phyloP scores from a whole-genome alignment of 116 monocot genomes.

The Zostera marina region DNA sequence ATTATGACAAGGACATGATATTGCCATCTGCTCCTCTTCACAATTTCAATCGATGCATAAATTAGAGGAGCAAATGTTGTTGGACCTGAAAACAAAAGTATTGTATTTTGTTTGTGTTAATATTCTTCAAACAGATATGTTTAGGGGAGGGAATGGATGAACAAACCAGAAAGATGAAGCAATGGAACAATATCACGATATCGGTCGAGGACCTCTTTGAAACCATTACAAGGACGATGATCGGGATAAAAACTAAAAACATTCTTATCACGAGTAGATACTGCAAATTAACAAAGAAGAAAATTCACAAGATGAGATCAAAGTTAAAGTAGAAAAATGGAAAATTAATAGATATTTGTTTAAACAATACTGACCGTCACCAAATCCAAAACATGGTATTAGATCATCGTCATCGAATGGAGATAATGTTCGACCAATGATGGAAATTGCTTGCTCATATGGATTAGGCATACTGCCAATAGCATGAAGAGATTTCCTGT shows the following conservation, averaged over 20 bases:
- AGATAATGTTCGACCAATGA: constrained; percentile 81
- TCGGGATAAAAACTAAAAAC: constrained; percentile 83
- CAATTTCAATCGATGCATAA: constrained; percentile 61
- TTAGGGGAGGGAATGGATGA: not conserved
- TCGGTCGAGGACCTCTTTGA: constrained; percentile 78
- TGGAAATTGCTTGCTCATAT: constrained; percentile 96
- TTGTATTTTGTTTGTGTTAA: too few relatives aligned
- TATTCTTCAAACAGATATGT: too few relatives aligned
- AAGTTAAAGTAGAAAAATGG: not conserved
- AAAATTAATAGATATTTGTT: not conserved
- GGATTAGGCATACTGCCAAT: constrained; percentile 54
- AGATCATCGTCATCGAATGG: constrained; percentile 90
- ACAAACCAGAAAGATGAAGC: constrained; percentile 59
- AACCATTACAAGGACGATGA: constrained; percentile 59
- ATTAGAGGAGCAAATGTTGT: constrained; percentile 91
- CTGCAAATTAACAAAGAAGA: constrained; percentile 11
- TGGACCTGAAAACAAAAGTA: constrained; percentile 37
- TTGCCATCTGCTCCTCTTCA: constrained; percentile 70
- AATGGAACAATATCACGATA: constrained; percentile 68
- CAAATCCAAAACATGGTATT: constrained; percentile 97
- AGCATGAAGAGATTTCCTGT: constrained; percentile 72
- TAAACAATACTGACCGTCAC: constrained; percentile 46
- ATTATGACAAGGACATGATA: constrained; percentile 95
- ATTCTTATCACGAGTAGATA: constrained; percentile 55
- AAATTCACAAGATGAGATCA: not conserved